Evolutionary conservation across 140 eudicot species (phyloP).

Genomic region (Anethum foeniculum): DNA sequence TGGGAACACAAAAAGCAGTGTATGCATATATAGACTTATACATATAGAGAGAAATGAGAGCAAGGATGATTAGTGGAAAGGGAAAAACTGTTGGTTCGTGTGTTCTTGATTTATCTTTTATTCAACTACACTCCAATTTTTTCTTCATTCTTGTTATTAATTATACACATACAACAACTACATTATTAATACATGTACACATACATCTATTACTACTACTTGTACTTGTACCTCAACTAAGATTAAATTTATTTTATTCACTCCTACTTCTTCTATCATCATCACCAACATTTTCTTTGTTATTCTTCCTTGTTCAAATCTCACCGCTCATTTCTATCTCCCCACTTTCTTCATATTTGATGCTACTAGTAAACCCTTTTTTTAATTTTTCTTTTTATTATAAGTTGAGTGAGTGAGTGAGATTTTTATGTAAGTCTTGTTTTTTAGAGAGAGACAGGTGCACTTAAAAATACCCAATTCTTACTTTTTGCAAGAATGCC

Average conservation of each 20-base stretch:
- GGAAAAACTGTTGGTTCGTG: constrained; percentile 37
- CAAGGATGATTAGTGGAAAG: constrained; percentile 38
- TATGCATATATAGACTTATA: constrained; percentile 9
- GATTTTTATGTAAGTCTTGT: background rate
- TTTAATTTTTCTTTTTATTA: too few species aligned
- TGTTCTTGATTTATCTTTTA: constrained; percentile 35
- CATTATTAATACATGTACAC: background rate
- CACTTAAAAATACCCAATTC: constrained; percentile 8
- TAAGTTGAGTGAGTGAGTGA: constrained; percentile 8
- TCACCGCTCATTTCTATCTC: constrained; percentile 66
- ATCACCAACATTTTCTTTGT: constrained; percentile 7
- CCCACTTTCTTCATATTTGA: background rate
- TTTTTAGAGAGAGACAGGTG: constrained; percentile 12
- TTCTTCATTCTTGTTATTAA: background rate
- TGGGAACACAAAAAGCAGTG: constrained; percentile 28
- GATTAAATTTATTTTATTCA: constrained; percentile 17
- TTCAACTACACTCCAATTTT: constrained; percentile 23
- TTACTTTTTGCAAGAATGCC: constrained; percentile 26
- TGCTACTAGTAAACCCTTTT: background rate
- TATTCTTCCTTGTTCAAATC: constrained; percentile 31
- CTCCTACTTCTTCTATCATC: background rate
- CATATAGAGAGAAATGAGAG: constrained; percentile 21
- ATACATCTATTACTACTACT: constrained; percentile 21
- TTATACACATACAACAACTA: background rate
- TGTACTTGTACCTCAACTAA: constrained; percentile 15